Conservation (phyloP, 2,329 filamentous ascomycete genomes). For the Elsinoe batatas region DNA sequence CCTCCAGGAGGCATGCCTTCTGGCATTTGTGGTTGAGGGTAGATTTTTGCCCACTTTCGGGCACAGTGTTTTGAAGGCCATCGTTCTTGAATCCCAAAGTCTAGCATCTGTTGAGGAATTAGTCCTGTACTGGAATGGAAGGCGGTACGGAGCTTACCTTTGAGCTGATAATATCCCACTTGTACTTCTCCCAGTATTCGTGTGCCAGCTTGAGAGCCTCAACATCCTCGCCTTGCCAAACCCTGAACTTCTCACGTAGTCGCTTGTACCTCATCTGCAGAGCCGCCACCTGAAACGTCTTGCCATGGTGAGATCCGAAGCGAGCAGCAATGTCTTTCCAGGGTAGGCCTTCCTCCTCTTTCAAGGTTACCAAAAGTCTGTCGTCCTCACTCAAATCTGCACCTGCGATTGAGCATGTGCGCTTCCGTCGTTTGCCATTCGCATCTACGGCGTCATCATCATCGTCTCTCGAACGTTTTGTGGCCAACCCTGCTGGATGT, state of each 20-base stretch:
- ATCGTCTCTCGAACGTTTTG: constrained; percentile 33
- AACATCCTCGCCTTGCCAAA: constrained; percentile 43
- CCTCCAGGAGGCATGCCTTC: constrained; percentile 17
- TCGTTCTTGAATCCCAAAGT: constrained; percentile 40
- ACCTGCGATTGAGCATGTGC: constrained; percentile 28
- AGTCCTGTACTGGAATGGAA: constrained; percentile 7
- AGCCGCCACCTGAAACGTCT: constrained; percentile 41
- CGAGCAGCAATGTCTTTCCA: constrained; percentile 47
- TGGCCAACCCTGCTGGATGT: constrained; percentile 28
- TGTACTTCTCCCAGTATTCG: constrained; percentile 44
- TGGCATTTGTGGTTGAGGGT: constrained; percentile 20
- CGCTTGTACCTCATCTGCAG: constrained; percentile 47
- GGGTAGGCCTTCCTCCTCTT: constrained; percentile 42
- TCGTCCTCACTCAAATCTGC: constrained; percentile 43
- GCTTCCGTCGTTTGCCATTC: constrained; percentile 31
- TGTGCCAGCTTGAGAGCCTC: constrained; percentile 40
- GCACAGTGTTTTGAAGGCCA: constrained; percentile 43
- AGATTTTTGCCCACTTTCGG: constrained; percentile 43
- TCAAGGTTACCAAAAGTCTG: constrained; percentile 39
- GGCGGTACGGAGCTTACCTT: constrained; percentile 31
- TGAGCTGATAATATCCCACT: constrained; percentile 44
- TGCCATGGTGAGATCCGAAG: constrained; percentile 40
- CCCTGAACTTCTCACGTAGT: constrained; percentile 40
- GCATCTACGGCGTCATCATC: constrained; percentile 24
- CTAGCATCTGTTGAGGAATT: constrained; percentile 37